phyloP scores from a whole-genome alignment of 2,329 filamentous ascomycete genomes.

The Fusarium subglutinans region DNA sequence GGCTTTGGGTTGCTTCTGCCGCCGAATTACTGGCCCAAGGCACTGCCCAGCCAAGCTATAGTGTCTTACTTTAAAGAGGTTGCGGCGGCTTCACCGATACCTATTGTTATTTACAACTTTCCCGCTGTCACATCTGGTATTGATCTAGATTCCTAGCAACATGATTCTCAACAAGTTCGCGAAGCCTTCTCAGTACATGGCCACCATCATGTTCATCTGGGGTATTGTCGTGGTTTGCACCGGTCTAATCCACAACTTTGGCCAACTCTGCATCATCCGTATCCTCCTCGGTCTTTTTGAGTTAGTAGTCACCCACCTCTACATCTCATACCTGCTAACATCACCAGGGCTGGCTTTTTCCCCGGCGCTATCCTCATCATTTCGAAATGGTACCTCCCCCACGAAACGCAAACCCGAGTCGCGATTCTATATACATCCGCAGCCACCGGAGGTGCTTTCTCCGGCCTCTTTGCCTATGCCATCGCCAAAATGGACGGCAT shows the following conservation, averaged over 20 bases:
- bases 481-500: constrained; percentile 34
- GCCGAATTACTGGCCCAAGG: constrained; percentile 75
- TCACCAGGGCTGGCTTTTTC: constrained; percentile 41
- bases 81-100: constrained; percentile 68
- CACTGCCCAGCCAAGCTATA: constrained; percentile 59
- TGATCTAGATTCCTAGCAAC: constrained; percentile 60
- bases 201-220: constrained; percentile 27
- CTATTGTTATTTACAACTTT: constrained; percentile 75
- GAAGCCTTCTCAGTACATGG: constrained; percentile 29
- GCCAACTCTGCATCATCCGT: constrained; percentile 14
- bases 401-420: constrained; percentile 42
- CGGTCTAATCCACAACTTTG: constrained; percentile 22
- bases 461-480: constrained; percentile 34
- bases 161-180: constrained; percentile 31
- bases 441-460: constrained; percentile 38
- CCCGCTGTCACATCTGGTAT: constrained; percentile 71
- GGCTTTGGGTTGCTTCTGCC: constrained; percentile 80
- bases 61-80: constrained; percentile 73
- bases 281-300: constrained; percentile 25
- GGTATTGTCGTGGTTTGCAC: constrained; percentile 23
- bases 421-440: constrained; percentile 44
- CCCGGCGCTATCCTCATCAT: constrained; percentile 44
- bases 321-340: neutral
- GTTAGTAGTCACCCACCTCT: neutral
- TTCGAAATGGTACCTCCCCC: constrained; percentile 45